Base-by-base conservation (phyloP, 192 early-diverging fungal genomes). In the Martensiomyces pterosporus region DNA sequence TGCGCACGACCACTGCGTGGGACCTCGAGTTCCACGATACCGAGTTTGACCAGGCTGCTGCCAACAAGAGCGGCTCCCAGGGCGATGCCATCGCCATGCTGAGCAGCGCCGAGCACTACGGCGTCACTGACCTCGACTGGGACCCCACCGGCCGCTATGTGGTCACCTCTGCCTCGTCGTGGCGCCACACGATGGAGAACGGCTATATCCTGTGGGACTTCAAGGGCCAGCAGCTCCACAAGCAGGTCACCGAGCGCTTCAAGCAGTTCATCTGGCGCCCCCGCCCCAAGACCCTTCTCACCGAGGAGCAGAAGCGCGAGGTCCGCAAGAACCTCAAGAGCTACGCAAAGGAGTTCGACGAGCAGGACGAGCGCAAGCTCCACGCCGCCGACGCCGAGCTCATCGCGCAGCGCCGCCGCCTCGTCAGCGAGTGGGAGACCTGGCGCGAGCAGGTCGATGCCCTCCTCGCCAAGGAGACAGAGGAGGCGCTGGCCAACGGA, bases 251-350 rank as follows among this genome's bases (percentile, higher is more conserved):
- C 18, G 86, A 91, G 42, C 67, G 77, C 49, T 91, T 99, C 65
- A 93, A 94, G 79, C 93, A 96, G 80, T 59, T 97, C 35, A 54
- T 91, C 55, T 99, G 94, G 92, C 88, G 97, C 53, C 97, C 97
- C 36, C 87, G 93, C 36, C 94, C 97, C 7, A 65, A 71, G 35
- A 82, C 88, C 35, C 78, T 97, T 42, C 76, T 97, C 29, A 68
- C 84, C 12, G 67, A 72, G 38, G 90, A 85, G 25, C 74, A 88
- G 76, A 86, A 86, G 79, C 91, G 89, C 80, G 67, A 82, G 66
- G 83, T 97, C 42, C 83, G 80, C 71, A 97, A 92, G 86, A 89
- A 91, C 67, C 76, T 99, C 44, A 87, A 91, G 70, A 74, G 89
- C 45, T 96, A 91, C 79, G 75, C 86, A 47, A 82, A 79, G 60